phyloP scores from a whole-genome alignment of 805 yeast species.

The Teunomyces atbi region DNA sequence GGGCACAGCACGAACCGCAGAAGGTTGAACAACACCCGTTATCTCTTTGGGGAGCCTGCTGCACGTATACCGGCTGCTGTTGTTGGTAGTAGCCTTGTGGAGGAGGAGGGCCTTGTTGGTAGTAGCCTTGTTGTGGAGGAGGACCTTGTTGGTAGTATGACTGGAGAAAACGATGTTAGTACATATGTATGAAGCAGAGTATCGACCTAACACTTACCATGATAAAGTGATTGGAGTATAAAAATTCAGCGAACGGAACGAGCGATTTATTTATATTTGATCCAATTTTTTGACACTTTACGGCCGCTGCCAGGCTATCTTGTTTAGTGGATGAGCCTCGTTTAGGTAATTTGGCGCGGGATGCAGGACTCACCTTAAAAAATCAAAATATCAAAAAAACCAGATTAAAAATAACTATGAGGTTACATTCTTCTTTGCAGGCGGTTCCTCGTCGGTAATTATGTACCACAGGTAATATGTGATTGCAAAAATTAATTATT shows the following conservation, averaged over 20 bases:
- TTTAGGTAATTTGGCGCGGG: not conserved
- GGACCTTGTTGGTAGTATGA: slow-evolving; percentile 18
- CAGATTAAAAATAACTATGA: too few species aligned
- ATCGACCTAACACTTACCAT: not conserved
- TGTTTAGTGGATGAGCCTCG: not conserved
- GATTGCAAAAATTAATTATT: too few species aligned
- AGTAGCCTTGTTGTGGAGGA: slow-evolving; percentile 19
- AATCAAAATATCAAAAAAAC: too few species aligned
- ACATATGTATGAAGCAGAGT: not conserved
- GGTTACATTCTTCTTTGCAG: too few species aligned
- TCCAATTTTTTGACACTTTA: not conserved
- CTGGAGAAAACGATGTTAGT: slow-evolving; percentile 7
- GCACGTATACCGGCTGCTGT: slow-evolving; percentile 33
- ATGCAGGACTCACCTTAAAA: not conserved
- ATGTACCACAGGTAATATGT: too few species aligned
- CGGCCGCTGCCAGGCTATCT: slow-evolving; percentile 1
- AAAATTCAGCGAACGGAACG: not conserved
- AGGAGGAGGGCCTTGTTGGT: slow-evolving; percentile 25
- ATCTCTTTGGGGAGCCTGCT: slow-evolving; percentile 22
- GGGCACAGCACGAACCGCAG: slow-evolving; percentile 16
- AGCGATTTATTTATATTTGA: slow-evolving; percentile 3
- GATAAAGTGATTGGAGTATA: not conserved
- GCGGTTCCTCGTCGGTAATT: too few species aligned
- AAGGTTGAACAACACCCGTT: slow-evolving; percentile 25
- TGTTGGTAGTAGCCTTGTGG: slow-evolving; percentile 28